phyloP scores from a whole-genome alignment of 345 rosid species.

The Gossypium mustelinum region DNA sequence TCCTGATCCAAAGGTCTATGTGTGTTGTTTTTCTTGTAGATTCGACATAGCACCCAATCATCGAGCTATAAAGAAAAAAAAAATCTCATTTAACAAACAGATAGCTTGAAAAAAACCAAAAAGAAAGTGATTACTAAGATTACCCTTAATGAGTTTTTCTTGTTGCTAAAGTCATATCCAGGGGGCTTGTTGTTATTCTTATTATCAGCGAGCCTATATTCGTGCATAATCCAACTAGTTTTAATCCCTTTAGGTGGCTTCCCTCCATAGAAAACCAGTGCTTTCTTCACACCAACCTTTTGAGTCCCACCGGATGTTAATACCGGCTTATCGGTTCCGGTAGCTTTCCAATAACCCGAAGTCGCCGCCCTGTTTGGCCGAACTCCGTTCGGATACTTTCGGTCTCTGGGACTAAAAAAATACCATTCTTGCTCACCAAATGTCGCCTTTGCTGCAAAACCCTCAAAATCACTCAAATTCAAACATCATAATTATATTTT shows the following conservation, averaged over 20 bases:
- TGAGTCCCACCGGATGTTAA: constrained; percentile 52
- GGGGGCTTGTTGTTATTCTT: constrained; percentile 52
- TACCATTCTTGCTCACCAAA: constrained; percentile 99
- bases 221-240: constrained; percentile 99
- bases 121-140: neutral
- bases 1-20: constrained; percentile 52
- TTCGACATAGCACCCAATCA: constrained; percentile 95
- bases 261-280: constrained; percentile 86
- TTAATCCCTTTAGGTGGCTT: constrained; percentile 99
- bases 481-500: neutral
- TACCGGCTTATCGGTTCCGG: constrained; percentile 95
- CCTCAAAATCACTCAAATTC: neutral
- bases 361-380: constrained; percentile 95
- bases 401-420: constrained; percentile 88
- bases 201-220: constrained; percentile 66
- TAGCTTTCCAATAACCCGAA: constrained; percentile 99
- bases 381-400: constrained; percentile 95
- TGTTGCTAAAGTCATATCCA: constrained; percentile 57
- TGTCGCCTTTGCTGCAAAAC: constrained; percentile 64
- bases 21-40: constrained; percentile 71
- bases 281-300: constrained; percentile 90
- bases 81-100: neutral
- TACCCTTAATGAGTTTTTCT: constrained; percentile 88
- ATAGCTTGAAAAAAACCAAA: neutral
- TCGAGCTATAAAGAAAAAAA: constrained; percentile 52